Evolutionary conservation across 2,329 filamentous ascomycete species (phyloP).

Genomic region (Triangularia verruculosa): DNA sequence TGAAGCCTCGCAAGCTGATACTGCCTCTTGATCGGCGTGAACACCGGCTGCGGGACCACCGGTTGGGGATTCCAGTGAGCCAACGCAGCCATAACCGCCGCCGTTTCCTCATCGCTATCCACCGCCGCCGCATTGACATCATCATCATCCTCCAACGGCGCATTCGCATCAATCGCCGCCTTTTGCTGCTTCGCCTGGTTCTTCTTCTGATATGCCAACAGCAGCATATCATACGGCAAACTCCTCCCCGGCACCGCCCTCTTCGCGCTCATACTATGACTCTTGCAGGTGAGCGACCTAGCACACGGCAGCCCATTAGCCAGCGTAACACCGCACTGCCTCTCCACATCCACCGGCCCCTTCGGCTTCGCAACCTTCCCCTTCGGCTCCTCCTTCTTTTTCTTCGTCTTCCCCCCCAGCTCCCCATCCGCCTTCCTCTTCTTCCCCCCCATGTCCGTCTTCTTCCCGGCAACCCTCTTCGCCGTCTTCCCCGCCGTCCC

Average conservation of each 20-base stretch:
- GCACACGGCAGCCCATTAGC: constrained; percentile 85
- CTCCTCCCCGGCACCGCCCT: constrained; percentile 82
- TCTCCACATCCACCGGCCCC: constrained; percentile 89
- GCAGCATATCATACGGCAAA: constrained; percentile 86
- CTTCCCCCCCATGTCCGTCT: constrained; percentile 61
- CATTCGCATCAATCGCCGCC: constrained; percentile 90
- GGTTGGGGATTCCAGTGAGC: constrained; percentile 75
- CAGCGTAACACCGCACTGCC: constrained; percentile 84
- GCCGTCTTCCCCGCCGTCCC: constrained; percentile 39
- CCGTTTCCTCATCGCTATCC: constrained; percentile 92
- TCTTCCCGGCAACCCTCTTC: constrained; percentile 67
- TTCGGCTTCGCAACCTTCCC: constrained; percentile 80
- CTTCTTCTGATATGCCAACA: constrained; percentile 90
- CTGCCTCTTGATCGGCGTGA: constrained; percentile 59
- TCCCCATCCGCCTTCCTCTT: constrained; percentile 75
- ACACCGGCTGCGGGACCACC: constrained; percentile 63
- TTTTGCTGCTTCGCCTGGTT: constrained; percentile 98
- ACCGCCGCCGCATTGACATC: constrained; percentile 77
- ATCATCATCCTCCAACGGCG: constrained; percentile 81
- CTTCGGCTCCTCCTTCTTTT: constrained; percentile 92
- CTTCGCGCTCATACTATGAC: constrained; percentile 92
- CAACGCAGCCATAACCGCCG: constrained; percentile 80
- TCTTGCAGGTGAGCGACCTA: constrained; percentile 87
- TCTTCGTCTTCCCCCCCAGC: constrained; percentile 81
- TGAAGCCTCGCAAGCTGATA: constrained; percentile 62